Evolutionary conservation across 257 asterid species (phyloP).

Genomic region (Marsdenia floribunda): DNA sequence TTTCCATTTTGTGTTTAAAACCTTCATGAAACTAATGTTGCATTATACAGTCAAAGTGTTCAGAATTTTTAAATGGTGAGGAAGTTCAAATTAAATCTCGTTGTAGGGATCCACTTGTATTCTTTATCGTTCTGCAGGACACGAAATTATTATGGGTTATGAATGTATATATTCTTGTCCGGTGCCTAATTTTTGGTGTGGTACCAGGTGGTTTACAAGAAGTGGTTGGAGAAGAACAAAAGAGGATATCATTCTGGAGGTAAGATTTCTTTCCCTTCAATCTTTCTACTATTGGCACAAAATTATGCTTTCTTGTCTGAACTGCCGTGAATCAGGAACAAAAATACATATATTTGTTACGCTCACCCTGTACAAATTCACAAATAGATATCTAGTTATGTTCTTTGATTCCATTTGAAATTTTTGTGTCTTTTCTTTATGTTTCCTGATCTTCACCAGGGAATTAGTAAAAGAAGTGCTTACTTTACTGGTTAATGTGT

Average conservation of each 20-base stretch:
- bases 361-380: neutral
- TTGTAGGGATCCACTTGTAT: neutral
- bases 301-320: constrained; percentile 3
- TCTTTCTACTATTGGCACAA: constrained; percentile 11
- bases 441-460: neutral
- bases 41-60: neutral
- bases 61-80: neutral
- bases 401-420: neutral
- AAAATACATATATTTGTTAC: neutral
- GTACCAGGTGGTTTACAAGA: constrained; percentile 77
- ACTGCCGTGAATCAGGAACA: neutral
- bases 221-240: constrained; percentile 86
- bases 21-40: neutral
- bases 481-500: neutral
- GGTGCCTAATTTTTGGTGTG: constrained; percentile 12
- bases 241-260: constrained; percentile 69
- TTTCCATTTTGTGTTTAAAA: neutral
- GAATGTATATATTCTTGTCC: neutral
- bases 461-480: neutral
- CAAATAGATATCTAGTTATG: neutral
- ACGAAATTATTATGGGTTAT: neutral
- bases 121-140: constrained; percentile 1
- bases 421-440: neutral
- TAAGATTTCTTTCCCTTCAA: constrained; percentile 19
- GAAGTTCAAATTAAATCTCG: neutral